These are phyloP conservation scores for Pseudonitzschia pungens DNA, from an alignment of 108 stramenopile genomes.

Conservation along the genomic window DNA sequence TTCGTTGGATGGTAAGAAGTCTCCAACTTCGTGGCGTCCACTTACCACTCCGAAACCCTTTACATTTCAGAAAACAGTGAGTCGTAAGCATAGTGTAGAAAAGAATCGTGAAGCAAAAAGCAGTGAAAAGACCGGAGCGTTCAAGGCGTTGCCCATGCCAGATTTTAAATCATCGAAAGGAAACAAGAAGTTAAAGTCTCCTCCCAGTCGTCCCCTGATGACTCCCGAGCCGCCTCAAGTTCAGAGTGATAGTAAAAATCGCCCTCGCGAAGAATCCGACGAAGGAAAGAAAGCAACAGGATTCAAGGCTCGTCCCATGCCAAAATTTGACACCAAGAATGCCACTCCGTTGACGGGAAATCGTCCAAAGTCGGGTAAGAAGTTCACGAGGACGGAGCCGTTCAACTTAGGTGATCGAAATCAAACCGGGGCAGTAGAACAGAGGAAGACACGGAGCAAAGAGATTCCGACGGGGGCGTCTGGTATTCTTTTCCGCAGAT, in stretches of 20 bases:
- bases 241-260: not conserved
- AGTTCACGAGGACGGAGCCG: not conserved
- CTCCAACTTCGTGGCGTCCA: not conserved
- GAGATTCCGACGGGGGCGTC: slow-evolving; percentile 4
- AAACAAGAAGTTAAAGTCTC: not conserved
- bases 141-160: slow-evolving; percentile 41
- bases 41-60: slow-evolving; percentile 41
- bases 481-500: slow-evolving; percentile 10
- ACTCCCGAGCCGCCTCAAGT: slow-evolving; percentile 37
- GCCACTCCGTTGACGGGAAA: not conserved
- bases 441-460: not conserved
- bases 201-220: slow-evolving; percentile 18
- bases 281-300: not conserved
- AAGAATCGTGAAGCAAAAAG: slow-evolving; percentile 3
- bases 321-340: slow-evolving; percentile 14
- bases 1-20: not conserved
- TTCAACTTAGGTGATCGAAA: not conserved
- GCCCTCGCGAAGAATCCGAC: not conserved
- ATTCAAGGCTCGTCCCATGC: slow-evolving; percentile 40
- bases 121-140: not conserved
- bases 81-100: not conserved
- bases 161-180: slow-evolving; percentile 15
- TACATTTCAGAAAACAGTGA: slow-evolving; percentile 12
- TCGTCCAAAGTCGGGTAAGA: not conserved
- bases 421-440: not conserved